These are phyloP conservation scores for Hyaloscypha variabilis DNA, from an alignment of 495 filamentous ascomycete species.

Conservation along the genomic window DNA sequence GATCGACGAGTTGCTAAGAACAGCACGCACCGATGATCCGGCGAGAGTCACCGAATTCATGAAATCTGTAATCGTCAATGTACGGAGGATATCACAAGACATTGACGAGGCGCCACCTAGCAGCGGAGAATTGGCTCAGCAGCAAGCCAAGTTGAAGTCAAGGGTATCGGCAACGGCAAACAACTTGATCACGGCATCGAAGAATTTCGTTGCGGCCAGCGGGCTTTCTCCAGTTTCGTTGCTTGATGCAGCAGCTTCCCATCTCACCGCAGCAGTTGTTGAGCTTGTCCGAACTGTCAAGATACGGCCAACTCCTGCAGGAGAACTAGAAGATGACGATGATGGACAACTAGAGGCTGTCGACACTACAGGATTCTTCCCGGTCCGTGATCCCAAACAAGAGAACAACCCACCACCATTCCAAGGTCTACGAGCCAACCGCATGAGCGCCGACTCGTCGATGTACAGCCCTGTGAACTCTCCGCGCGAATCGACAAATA, in stretches of 20 bases:
- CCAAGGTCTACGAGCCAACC: slow-evolving; percentile 42
- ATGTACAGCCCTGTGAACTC: slow-evolving; percentile 58
- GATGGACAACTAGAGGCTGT: slow-evolving; percentile 59
- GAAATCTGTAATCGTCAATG: slow-evolving; percentile 77
- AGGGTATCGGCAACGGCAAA: slow-evolving; percentile 90
- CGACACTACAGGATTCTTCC: slow-evolving; percentile 54
- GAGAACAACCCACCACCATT: slow-evolving; percentile 47
- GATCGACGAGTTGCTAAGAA: slow-evolving; percentile 87
- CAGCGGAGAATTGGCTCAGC: slow-evolving; percentile 47
- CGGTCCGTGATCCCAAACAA: slow-evolving; percentile 33
- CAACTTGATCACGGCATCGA: slow-evolving; percentile 90
- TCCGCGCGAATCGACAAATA: slow-evolving; percentile 47
- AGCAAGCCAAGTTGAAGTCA: slow-evolving; percentile 69
- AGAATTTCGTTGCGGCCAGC: slow-evolving; percentile 78
- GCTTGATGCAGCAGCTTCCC: slow-evolving; percentile 92
- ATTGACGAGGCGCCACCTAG: slow-evolving; percentile 60
- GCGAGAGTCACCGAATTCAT: slow-evolving; percentile 74
- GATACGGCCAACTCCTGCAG: slow-evolving; percentile 72
- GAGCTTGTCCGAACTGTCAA: slow-evolving; percentile 84
- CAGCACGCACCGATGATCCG: slow-evolving; percentile 72
- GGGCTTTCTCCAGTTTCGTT: slow-evolving; percentile 95
- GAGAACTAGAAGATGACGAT: slow-evolving; percentile 77
- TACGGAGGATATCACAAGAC: slow-evolving; percentile 80
- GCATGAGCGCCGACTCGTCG: slow-evolving; percentile 50
- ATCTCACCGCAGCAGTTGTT: slow-evolving; percentile 82